Conservation (phyloP, 768 basidiomycete species). For the Ramaria sp. region DNA sequence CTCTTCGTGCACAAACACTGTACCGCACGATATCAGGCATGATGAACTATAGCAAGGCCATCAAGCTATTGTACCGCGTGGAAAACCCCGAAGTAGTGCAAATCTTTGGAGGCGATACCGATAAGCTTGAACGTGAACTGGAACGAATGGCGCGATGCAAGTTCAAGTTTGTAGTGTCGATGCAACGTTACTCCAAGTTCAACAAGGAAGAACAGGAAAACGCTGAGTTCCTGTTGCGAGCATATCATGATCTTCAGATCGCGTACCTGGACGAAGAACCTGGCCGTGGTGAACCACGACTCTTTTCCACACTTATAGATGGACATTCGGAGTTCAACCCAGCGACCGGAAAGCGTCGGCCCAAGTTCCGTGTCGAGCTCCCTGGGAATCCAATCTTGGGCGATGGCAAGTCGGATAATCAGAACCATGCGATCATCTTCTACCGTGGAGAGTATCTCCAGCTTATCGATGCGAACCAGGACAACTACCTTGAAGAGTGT, state of each 20-base stretch:
- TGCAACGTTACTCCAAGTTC: slow-evolving; percentile 99
- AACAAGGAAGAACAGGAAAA: slow-evolving; percentile 99
- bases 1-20: slow-evolving; percentile 93
- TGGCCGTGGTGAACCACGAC: slow-evolving; percentile 81
- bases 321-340: slow-evolving; percentile 94
- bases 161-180: slow-evolving; percentile 98
- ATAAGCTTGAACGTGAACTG: slow-evolving; percentile 89
- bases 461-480: slow-evolving; percentile 99
- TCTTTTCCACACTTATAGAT: slow-evolving; percentile 95
- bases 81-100: slow-evolving; percentile 99
- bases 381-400: slow-evolving; percentile 99
- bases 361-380: slow-evolving; percentile 97
- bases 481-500: slow-evolving; percentile 99
- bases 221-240: slow-evolving; percentile 92
- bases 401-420: slow-evolving; percentile 99
- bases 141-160: slow-evolving; percentile 97
- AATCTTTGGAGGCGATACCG: slow-evolving; percentile 93
- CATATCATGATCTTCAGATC: slow-evolving; percentile 97
- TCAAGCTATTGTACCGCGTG: slow-evolving; percentile 98
- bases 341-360: slow-evolving; percentile 77
- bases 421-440: slow-evolving; percentile 99
- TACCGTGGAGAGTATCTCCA: slow-evolving; percentile 99
- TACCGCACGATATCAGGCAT: slow-evolving; percentile 99
- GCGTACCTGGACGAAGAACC: slow-evolving; percentile 97
- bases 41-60: slow-evolving; percentile 99